phyloP scores from a whole-genome alignment of 2,329 filamentous ascomycete genomes.

The Colletotrichum sp. region DNA sequence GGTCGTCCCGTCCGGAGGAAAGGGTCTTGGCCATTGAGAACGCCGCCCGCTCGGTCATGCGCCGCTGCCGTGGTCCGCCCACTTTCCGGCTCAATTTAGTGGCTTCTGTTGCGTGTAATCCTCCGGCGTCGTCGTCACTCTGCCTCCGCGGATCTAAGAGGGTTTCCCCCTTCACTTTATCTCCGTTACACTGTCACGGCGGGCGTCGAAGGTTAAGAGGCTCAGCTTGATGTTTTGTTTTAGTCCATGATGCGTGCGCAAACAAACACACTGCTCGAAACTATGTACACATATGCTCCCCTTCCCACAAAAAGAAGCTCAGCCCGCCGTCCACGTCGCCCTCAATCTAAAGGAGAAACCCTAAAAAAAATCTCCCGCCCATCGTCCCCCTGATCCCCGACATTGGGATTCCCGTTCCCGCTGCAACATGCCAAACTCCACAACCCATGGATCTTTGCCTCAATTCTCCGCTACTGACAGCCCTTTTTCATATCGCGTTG shows the following conservation, averaged over 20 bases:
- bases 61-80: slow-evolving; percentile 1
- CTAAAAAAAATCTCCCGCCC: not conserved
- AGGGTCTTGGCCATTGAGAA: not conserved
- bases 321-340: slow-evolving; percentile 5
- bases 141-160: not conserved
- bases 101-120: not conserved
- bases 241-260: not conserved
- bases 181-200: not conserved
- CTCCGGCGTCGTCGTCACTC: not conserved
- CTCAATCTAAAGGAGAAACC: not conserved
- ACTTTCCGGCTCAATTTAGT: slow-evolving; percentile 2
- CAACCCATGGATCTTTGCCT: not conserved
- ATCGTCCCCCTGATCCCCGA: not conserved
- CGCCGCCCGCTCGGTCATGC: slow-evolving; percentile 3
- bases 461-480: not conserved
- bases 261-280: not conserved
- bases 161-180: not conserved
- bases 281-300: not conserved
- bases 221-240: not conserved
- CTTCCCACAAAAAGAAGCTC: not conserved
- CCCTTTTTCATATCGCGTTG: not conserved
- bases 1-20: not conserved
- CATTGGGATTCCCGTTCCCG: not conserved
- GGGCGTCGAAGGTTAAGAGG: not conserved
- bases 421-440: not conserved